Evolutionary conservation across 495 filamentous ascomycete genomes (phyloP), one percentile per base, ranked within the genome.

Genomic region (Alectoria sarmentosa): DNA sequence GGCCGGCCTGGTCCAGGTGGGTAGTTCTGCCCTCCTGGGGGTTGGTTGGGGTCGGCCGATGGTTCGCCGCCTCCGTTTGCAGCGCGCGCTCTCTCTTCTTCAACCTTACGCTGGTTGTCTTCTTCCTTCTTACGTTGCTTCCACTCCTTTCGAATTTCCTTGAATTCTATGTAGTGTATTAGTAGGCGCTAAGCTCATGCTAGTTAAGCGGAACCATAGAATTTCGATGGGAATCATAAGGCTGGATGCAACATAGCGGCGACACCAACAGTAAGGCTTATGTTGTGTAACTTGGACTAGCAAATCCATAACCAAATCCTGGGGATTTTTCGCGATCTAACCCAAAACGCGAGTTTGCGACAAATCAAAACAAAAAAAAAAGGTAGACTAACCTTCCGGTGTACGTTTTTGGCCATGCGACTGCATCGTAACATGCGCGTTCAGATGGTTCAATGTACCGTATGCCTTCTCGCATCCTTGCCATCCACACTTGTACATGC

Each of bases 401-500:
- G 93, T 97, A 26, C 93, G 86, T 76, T 98, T 98, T 52, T 82
- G 76, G 7, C 93, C 93, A 67, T 98, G 93, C 61, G 88, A 92
- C 73, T 98, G 93, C 93, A 98, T 98, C 26, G 93, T 97, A 58
- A 98, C 93, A 71, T 98, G 93, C 38, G 93, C 93, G 69, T 98
- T 98, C 69, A 98, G 75, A 74, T 98, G 93, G 73, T 98, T 98
- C 63, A 98, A 77, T 32, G 93, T 98, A 63, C 93, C 93, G 71
- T 98, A 98, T 17, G 93, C 93, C 76, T 98, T 98, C 73, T 98
- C 94, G 74, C 94, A 98, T 7, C 92, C 92, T 66, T 96, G 90
- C 90, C 91, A 97, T 14, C 94, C 94, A 77, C 94, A 98, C 76
- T 96, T 97, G 79, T 98, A 98, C 94, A 98, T 98, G 65, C 94